Base-by-base conservation (phyloP, 257 asterid genomes). In the Nicotiana attenuata region DNA sequence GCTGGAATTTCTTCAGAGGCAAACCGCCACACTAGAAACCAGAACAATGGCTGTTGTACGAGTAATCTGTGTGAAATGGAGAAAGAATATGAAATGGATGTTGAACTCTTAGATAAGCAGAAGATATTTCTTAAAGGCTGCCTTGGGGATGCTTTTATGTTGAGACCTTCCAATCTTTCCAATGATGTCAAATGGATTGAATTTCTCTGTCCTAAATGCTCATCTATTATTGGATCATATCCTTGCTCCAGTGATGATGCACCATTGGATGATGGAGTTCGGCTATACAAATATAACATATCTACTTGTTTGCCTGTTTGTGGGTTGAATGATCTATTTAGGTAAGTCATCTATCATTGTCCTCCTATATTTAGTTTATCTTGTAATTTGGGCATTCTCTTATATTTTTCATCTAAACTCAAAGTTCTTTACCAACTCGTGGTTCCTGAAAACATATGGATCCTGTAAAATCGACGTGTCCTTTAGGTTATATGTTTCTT, bases 61-160 rank as follows among this genome's bases (percentile, higher is more conserved):
- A 83, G 80, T 69, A 73, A 86, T 77, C 41, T 26, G 52, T 29
- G 77, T 76, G 88, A 82, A 82, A 50, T 76, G 68, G 83, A 87
- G 84, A 82, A 78, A 78, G 86, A 52, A 61, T 11, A 47, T 76
- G 89, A 80, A 84, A 82, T 47, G 45, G 80, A 87, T 81, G 80
- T 11, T 68, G 90, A 85, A 78, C 92, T 93, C 83, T 92, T 87
- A 85, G 92, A 85, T 60, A 89, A 93, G 83, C 97, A 94, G 89
- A 96, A 91, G 85, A 73, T 89, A 84, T 91, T 93, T 86, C 93
- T 91, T 41, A 91, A 94, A 90, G 97, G 97, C 85, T 93, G 85
- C 88, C 94, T 94, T 33, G 97, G 97, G 63, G 87, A 86, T 85
- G 97, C 94, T 83, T 94, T 96, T 87, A 90, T 94, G 97, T 90